These are phyloP conservation scores for Nemania serpens DNA, from an alignment of 2,329 filamentous ascomycete species.

Conservation along the genomic window DNA sequence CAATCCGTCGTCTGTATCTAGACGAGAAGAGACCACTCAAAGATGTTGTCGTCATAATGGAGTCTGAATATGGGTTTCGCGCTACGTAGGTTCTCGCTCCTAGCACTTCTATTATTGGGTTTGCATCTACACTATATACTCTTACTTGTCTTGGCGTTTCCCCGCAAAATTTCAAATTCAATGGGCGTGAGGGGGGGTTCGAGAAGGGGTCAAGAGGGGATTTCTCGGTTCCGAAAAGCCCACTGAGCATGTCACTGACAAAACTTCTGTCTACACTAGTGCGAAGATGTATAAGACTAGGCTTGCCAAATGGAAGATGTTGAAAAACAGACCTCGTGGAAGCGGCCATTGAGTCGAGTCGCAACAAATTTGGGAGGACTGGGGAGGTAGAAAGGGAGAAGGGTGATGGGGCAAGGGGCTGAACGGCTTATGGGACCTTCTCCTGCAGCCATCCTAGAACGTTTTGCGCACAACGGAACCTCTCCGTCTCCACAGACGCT, in stretches of 20 bases:
- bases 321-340: slow-evolving; percentile 33
- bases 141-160: slow-evolving; percentile 3
- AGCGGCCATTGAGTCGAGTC: slow-evolving; percentile 26
- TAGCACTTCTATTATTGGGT: slow-evolving; percentile 14
- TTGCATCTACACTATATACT: slow-evolving; percentile 6
- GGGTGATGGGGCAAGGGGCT: not conserved
- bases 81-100: slow-evolving; percentile 29
- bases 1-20: slow-evolving; percentile 33
- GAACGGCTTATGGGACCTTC: slow-evolving; percentile 10
- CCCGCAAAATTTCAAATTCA: slow-evolving; percentile 20
- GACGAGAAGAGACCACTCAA: slow-evolving; percentile 36
- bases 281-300: slow-evolving; percentile 35
- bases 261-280: slow-evolving; percentile 13
- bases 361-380: not conserved
- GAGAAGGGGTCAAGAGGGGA: not conserved
- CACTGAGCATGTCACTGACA: slow-evolving; percentile 8
- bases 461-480: slow-evolving; percentile 16
- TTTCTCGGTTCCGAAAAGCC: slow-evolving; percentile 2
- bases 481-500: slow-evolving; percentile 8
- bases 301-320: slow-evolving; percentile 35
- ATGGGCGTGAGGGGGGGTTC: slow-evolving; percentile 5
- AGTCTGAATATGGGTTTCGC: slow-evolving; percentile 32
- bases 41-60: slow-evolving; percentile 35
- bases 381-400: slow-evolving; percentile 12
- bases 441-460: slow-evolving; percentile 19